These are phyloP conservation scores for Lepidopterella palustris DNA, from an alignment of 495 filamentous ascomycete species.

Conservation along the genomic window DNA sequence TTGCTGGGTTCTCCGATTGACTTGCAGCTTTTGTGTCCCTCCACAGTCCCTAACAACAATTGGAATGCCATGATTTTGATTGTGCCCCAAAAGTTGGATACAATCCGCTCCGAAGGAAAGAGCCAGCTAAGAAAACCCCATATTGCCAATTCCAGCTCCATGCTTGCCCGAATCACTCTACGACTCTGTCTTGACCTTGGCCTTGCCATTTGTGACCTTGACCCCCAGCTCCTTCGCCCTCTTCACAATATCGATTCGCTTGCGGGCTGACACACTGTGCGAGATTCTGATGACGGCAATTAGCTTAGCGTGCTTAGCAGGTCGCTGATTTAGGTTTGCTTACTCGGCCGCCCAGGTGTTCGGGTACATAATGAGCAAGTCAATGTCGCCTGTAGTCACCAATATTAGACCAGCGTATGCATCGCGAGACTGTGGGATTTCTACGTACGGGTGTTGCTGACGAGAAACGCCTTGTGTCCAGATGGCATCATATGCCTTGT, in stretches of 20 bases:
- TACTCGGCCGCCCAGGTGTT: conserved; percentile 96
- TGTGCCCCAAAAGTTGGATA: conserved; percentile 4
- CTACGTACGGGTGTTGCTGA: conserved; percentile 61
- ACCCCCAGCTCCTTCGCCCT: conserved; percentile 95
- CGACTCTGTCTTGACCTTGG: conserved; percentile 93
- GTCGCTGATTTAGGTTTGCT: conserved; percentile 34
- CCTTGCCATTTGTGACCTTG: conserved; percentile 99
- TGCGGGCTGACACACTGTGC: conserved; percentile 94
- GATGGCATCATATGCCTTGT: conserved; percentile 97
- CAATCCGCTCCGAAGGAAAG: conserved; percentile 10
- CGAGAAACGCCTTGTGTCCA: conserved; percentile 99
- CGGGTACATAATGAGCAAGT: conserved; percentile 98
- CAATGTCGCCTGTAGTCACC: conserved; percentile 62
- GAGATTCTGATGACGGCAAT: conserved; percentile 61
- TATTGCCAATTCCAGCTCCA: neutral
- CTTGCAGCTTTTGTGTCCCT: neutral
- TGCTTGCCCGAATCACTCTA: conserved; percentile 43
- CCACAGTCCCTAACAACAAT: neutral
- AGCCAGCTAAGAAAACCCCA: neutral
- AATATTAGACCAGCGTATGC: neutral
- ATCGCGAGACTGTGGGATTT: neutral
- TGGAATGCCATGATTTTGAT: neutral
- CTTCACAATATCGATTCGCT: conserved; percentile 93
- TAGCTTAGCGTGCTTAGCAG: conserved; percentile 19
- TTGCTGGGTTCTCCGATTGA: neutral